Base-by-base conservation (phyloP, 371 early-diverging fungal genomes). In the Mucor indicus region DNA sequence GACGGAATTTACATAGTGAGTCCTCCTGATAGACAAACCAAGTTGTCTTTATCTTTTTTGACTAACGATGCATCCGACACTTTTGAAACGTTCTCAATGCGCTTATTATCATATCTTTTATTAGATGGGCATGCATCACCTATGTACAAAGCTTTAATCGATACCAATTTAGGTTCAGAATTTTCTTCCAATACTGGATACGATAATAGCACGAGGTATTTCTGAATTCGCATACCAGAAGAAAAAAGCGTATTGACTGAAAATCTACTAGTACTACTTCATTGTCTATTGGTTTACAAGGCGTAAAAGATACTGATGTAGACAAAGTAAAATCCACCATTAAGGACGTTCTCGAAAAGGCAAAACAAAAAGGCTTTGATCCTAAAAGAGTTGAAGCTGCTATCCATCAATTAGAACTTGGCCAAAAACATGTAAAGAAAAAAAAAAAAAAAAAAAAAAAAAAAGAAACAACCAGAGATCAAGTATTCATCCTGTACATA, bases 101-200 rank as follows among this genome's bases (percentile, higher is more conserved):
- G 83, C 20, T 61, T 96, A 23, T 75, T 96, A 17, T 81, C 90
- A 3, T 81, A 79, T 46, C 75, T 97, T 42, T 74, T 97, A 17
- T 66, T 90, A 17, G 87, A 89, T 64, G 96, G 96, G 20, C 86
- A 91, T 40, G 84, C 94, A 13, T 85, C 94, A 10, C 98, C 98
- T 11, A 89, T 97, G 90, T 92, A 93, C 66, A 79, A 93, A 65
- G 90, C 92, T n/a, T 74, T 97, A 61, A 93, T 97, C 36, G 95
- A 95, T 60, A 80, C 90, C 30, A 87, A 90, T 36, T 62, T 97
- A n/a, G 96, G 95, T 12, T 80, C 91, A 0, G 98, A 95, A 48
- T 97, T 91, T 69, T 85, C 90, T 30, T 79, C 91, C 8, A 90
- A 86, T 48, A 92, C 91, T 6, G 98, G 98, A 10, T 94, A 91